A percentile compares a stretch with the other conserved stretches of the same genome.
Conservation (phyloP, 768 basidiomycete species). For the Pleurotus djamor region DNA sequence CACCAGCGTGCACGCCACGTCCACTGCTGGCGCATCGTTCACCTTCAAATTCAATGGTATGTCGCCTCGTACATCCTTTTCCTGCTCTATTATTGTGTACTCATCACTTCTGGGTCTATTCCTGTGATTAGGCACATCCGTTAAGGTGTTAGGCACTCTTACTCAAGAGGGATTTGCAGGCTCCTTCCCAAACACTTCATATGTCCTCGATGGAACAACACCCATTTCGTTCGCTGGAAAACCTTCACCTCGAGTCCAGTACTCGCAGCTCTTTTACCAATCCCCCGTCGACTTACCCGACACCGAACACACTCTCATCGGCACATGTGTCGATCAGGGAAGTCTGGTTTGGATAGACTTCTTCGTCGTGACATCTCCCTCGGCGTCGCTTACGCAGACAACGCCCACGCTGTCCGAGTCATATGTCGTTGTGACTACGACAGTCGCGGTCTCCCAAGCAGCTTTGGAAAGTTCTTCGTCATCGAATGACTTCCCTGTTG, state of each 20-base stretch:
- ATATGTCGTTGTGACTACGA: background rate
- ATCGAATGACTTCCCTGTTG: background rate
- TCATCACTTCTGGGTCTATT: too few relatives aligned
- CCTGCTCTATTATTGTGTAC: background rate
- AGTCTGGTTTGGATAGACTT: background rate
- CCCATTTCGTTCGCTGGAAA: background rate
- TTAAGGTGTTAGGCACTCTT: background rate
- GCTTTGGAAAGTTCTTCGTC: background rate
- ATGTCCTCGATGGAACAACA: background rate
- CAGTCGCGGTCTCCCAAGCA: background rate
- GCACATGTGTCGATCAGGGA: background rate
- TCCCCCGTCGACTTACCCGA: background rate
- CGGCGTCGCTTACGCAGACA: background rate
- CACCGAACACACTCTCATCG: background rate
- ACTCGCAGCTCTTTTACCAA: background rate
- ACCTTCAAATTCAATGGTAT: background rate
- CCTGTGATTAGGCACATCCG: background rate
- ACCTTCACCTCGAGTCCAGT: background rate
- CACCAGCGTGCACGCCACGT: background rate
- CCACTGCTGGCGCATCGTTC: background rate
- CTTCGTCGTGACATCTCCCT: background rate
- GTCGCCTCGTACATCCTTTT: background rate
- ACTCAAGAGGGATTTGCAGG: background rate
- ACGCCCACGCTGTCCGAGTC: background rate
- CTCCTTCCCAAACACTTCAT: background rate